Evolutionary conservation across 768 basidiomycete genomes (phyloP).

Genomic region (Lentinula aciculospora): DNA sequence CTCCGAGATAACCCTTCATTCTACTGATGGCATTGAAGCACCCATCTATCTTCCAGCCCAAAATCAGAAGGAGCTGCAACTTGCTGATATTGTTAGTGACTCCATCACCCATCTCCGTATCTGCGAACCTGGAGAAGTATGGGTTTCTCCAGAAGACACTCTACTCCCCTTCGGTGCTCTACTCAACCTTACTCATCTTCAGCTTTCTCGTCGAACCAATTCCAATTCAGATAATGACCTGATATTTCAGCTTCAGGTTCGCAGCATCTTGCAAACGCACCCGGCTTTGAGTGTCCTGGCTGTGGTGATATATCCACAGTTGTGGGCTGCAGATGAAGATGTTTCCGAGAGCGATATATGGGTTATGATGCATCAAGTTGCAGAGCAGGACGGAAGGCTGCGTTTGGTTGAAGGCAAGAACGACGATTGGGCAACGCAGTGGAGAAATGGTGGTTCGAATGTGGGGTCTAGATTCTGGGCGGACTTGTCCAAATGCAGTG

Average conservation of each 20-base stretch:
- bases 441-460: neutral
- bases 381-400: constrained; percentile 1
- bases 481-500: neutral
- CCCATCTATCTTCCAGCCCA: neutral
- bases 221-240: constrained; percentile 37
- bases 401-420: constrained; percentile 2
- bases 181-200: constrained; percentile 31
- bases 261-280: constrained; percentile 20
- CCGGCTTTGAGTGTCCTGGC: constrained; percentile 24
- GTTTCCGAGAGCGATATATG: constrained; percentile 8
- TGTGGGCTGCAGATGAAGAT: constrained; percentile 6
- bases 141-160: constrained; percentile 28
- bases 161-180: constrained; percentile 26
- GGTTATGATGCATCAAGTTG: constrained; percentile 1
- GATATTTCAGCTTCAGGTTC: constrained; percentile 27
- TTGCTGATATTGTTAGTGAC: constrained; percentile 10
- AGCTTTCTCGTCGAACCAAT: constrained; percentile 31
- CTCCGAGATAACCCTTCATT: constrained; percentile 23
- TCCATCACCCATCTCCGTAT: constrained; percentile 31
- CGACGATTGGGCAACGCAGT: neutral
- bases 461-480: neutral
- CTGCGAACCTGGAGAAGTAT: constrained; percentile 29
- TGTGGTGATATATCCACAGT: constrained; percentile 18
- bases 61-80: constrained; percentile 1
- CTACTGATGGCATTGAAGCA: constrained; percentile 16